Base-by-base conservation (phyloP, 768 basidiomycete genomes). In the Porphyrellus cyaneotinctus region DNA sequence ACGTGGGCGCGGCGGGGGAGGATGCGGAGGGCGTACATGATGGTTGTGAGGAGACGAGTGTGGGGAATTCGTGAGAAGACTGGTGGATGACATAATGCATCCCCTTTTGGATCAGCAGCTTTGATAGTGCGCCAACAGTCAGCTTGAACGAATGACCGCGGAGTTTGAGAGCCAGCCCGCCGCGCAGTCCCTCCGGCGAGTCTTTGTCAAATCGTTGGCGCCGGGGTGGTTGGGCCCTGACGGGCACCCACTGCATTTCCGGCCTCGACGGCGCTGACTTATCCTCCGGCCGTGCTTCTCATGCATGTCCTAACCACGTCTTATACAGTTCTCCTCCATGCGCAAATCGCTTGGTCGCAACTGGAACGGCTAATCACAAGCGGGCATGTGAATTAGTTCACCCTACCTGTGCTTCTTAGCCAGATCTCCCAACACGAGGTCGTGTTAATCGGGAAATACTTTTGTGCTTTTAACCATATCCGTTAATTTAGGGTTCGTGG, bases 401-500 rank as follows among this genome's bases (percentile, higher is more conserved):
- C 48, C 32, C 22, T 43, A 37, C 51, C 0, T 17, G 22, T 39
- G 44, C 64, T 64, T 64, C 63, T 51, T 24, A n/a, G 35, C 55
- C 42, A 67, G 65, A 59, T 65, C 51, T 59, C 44, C 52, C 49
- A 26, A 51, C 62, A 56, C 59, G 65, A 54, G 57, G 57, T 44
- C 36, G 38, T 23, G 51, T 59, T 51, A 64, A 68, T 66, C 53
- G 49, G 66, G 68, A 57, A 66, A 52, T 61, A 20, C 37, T 41
- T 38, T 50, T 42, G 64, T 57, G 47, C 51, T 50, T 53, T 66
- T 64, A 31, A 51, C 58, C 54, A 66, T 47, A 62, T 68, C 68
- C 66, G 64, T 59, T 61, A 52, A 54, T 59, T 68, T 67, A 66
- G 64, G 64, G 66, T 68, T 66, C 53, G 54, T 48, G 35, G 44